Conservation (phyloP, 1,139 yeast genomes). For the Ashbya aceris region DNA sequence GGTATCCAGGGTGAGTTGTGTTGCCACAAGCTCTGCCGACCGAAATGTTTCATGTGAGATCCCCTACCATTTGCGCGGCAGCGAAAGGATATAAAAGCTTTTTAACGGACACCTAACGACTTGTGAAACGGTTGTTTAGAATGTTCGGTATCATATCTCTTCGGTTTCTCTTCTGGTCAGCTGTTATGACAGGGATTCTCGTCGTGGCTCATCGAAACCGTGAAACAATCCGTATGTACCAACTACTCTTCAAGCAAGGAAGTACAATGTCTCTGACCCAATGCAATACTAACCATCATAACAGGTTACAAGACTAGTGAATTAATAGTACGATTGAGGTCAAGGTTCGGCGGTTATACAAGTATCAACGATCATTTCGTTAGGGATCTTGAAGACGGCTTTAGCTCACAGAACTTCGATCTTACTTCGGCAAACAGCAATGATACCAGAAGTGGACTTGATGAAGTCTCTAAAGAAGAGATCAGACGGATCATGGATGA, state of each 20-base stretch:
- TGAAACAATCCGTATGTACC: conserved; percentile 10
- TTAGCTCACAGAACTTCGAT: conserved; percentile 53
- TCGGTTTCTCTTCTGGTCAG: conserved; percentile 4
- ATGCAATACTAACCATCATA: not conserved
- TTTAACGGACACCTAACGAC: too few relatives aligned
- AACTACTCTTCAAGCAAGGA: too few relatives aligned
- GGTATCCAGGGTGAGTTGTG: too few relatives aligned
- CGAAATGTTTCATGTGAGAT: too few relatives aligned
- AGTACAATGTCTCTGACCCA: too few relatives aligned
- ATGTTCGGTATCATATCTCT: too few relatives aligned
- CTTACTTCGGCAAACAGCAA: conserved; percentile 38
- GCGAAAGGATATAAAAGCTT: too few relatives aligned
- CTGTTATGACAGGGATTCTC: conserved; percentile 6
- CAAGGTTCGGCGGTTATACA: conserved; percentile 12
- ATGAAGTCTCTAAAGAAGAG: conserved; percentile 42
- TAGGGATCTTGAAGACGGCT: conserved; percentile 57
- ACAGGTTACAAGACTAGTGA: conserved; percentile 12
- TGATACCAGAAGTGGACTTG: conserved; percentile 57
- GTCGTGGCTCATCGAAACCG: conserved; percentile 8
- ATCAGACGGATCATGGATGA: conserved; percentile 49
- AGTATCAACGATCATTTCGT: conserved; percentile 36
- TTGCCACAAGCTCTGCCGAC: too few relatives aligned
- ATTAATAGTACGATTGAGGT: conserved; percentile 8
- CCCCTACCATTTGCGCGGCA: too few relatives aligned
- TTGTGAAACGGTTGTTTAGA: too few relatives aligned